These are phyloP conservation scores for Pseudozyma thailandica DNA, from an alignment of 1,284 basidiomycete genomes.

Conservation along the genomic window DNA sequence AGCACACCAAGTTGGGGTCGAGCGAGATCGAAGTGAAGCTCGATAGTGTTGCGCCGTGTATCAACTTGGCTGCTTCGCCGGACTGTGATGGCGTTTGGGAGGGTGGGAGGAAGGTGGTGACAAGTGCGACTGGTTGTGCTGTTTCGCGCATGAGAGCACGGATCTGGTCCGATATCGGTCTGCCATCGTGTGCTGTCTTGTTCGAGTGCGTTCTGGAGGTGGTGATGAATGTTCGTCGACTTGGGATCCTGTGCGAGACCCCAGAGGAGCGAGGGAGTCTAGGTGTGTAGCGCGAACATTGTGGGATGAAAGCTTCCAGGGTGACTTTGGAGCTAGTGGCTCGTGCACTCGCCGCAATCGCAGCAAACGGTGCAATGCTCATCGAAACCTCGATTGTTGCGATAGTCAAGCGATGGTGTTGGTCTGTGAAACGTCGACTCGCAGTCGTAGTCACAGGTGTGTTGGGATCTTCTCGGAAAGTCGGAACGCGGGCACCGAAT, in stretches of 20 bases:
- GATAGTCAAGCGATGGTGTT: background rate
- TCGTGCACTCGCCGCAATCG: slow-evolving; percentile 6
- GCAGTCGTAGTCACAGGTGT: background rate
- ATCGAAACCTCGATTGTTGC: background rate
- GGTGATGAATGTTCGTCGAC: background rate
- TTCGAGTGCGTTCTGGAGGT: background rate
- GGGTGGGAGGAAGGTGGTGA: slow-evolving; percentile 32
- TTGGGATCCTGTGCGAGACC: background rate
- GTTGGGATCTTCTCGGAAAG: background rate
- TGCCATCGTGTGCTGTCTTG: too few species aligned
- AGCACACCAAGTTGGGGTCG: slow-evolving; percentile 32
- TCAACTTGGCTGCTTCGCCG: background rate
- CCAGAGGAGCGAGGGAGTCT: too few species aligned
- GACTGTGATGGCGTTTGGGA: background rate
- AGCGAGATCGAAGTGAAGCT: slow-evolving; percentile 37
- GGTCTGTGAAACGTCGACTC: background rate
- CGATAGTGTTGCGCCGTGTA: slow-evolving; percentile 45
- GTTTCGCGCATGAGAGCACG: slow-evolving; percentile 33
- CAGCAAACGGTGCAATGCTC: background rate
- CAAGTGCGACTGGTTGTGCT: slow-evolving; percentile 41
- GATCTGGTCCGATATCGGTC: slow-evolving; percentile 13
- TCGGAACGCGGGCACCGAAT: slow-evolving; percentile 2
- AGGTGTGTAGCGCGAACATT: too few species aligned
- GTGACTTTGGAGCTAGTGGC: slow-evolving; percentile 30
- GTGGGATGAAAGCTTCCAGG: slow-evolving; percentile 11